These are phyloP conservation scores for Piper longum DNA, from an alignment of 164 flowering plant genomes.

Conservation along the genomic window DNA sequence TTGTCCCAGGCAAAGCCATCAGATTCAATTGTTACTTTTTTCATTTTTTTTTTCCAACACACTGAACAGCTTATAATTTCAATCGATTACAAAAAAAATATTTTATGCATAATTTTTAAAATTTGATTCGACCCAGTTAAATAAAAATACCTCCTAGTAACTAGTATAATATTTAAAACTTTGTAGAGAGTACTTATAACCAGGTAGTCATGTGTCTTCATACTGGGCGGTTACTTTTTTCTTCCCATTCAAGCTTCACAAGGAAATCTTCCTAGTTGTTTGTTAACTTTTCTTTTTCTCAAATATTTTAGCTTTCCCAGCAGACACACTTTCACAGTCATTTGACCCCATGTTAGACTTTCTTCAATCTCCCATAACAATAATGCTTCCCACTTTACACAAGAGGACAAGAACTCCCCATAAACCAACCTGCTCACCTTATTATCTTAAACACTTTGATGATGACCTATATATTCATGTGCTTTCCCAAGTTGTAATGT, in stretches of 20 bases:
- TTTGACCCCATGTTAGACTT: slow-evolving; percentile 5
- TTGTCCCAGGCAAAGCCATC: background rate
- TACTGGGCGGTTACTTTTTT: slow-evolving; percentile 17
- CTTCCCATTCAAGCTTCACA: slow-evolving; percentile 8
- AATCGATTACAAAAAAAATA: no score
- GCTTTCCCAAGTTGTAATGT: slow-evolving; percentile 18
- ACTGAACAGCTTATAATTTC: no score
- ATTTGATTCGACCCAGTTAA: no score
- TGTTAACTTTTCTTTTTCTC: slow-evolving; percentile 13
- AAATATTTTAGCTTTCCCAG: slow-evolving; percentile 8
- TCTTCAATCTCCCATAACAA: slow-evolving; percentile 8
- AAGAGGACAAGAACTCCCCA: slow-evolving; percentile 48
- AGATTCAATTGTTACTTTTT: background rate
- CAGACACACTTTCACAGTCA: background rate
- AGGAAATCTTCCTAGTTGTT: slow-evolving; percentile 12
- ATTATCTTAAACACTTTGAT: slow-evolving; percentile 21
- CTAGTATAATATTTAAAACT: background rate
- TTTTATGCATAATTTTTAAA: no score
- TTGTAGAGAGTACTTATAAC: background rate
- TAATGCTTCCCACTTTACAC: slow-evolving; percentile 13
- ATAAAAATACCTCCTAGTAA: no score
- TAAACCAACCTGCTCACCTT: slow-evolving; percentile 30
- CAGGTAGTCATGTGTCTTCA: slow-evolving; percentile 11
- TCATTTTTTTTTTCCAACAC: no score
- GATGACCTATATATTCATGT: slow-evolving; percentile 62